A percentile compares a stretch with the other conserved stretches of the same genome.
Evolutionary conservation across 345 rosid genomes (phyloP).

Genomic region (Boechera stricta): DNA sequence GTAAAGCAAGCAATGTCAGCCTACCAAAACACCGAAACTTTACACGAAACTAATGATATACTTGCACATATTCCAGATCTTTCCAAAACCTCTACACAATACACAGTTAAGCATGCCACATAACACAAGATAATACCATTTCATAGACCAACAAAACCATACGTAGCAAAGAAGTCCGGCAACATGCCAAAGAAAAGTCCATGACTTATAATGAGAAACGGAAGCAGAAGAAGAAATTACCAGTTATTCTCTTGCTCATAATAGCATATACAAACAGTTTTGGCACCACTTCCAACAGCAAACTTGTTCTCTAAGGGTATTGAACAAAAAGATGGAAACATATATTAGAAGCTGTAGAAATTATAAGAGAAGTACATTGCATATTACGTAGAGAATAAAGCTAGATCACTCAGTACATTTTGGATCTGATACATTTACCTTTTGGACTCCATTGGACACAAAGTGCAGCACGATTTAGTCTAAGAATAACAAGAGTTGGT

Average conservation of each 20-base stretch:
- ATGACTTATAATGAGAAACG: constrained; percentile 11
- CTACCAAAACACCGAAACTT: background rate
- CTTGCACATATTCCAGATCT: constrained; percentile 13
- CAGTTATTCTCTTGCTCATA: constrained; percentile 99
- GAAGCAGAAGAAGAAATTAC: constrained; percentile 48
- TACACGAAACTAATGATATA: background rate
- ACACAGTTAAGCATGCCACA: constrained; percentile 9
- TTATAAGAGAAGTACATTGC: background rate
- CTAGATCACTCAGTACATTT: constrained; percentile 2
- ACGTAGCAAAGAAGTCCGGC: background rate
- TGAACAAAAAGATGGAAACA: constrained; percentile 19
- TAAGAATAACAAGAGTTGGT: constrained; percentile 94
- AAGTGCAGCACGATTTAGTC: constrained; percentile 97
- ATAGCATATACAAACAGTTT: constrained; percentile 96
- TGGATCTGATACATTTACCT: constrained; percentile 55
- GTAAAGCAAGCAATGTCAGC: constrained; percentile 38
- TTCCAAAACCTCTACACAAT: constrained; percentile 16
- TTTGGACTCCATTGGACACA: constrained; percentile 97
- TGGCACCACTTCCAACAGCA: constrained; percentile 99
- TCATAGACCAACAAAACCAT: constrained; percentile 15
- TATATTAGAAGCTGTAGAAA: constrained; percentile 23
- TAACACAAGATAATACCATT: background rate
- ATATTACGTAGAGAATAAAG: constrained; percentile 18
- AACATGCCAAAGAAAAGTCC: constrained; percentile 14
- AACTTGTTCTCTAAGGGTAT: constrained; percentile 83